These are phyloP conservation scores for Typha latifolia DNA, from an alignment of 176 grass and related monocot genomes.

Conservation along the genomic window DNA sequence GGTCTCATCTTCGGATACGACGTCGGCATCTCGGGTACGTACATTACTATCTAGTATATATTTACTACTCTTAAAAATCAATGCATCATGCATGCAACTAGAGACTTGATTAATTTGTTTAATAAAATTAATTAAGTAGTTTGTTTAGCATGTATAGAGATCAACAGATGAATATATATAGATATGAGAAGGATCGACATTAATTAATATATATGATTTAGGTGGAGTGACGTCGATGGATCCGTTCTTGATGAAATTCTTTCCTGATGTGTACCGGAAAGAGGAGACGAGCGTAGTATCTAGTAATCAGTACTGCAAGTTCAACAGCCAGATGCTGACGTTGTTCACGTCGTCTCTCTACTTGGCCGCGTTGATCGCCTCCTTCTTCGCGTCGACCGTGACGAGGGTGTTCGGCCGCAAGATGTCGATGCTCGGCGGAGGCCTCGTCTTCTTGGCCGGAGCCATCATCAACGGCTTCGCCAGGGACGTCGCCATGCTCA, in stretches of 20 bases:
- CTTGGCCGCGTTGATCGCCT: not conserved
- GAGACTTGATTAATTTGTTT: no score
- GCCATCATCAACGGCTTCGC: not conserved
- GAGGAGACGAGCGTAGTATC: not conserved
- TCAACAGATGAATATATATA: no score
- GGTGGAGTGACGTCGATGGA: not conserved
- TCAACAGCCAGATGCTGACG: not conserved
- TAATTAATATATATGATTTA: not conserved
- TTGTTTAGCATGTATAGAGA: no score
- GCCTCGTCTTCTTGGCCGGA: not conserved
- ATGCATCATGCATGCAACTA: not conserved
- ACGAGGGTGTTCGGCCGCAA: not conserved
- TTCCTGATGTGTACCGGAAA: not conserved
- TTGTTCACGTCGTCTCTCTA: not conserved
- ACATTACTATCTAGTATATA: no score
- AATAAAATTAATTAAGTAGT: no score
- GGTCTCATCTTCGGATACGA: constrained; percentile 3
- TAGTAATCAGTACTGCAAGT: not conserved
- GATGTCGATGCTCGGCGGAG: not conserved
- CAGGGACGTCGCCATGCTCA: not conserved
- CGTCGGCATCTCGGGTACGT: not conserved
- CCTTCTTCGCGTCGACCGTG: not conserved
- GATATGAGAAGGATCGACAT: no score
- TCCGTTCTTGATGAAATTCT: not conserved
- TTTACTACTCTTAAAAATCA: not conserved